Evolutionary conservation across 306 rosid genomes (phyloP).

Genomic region (Ochetophila trinervis): DNA sequence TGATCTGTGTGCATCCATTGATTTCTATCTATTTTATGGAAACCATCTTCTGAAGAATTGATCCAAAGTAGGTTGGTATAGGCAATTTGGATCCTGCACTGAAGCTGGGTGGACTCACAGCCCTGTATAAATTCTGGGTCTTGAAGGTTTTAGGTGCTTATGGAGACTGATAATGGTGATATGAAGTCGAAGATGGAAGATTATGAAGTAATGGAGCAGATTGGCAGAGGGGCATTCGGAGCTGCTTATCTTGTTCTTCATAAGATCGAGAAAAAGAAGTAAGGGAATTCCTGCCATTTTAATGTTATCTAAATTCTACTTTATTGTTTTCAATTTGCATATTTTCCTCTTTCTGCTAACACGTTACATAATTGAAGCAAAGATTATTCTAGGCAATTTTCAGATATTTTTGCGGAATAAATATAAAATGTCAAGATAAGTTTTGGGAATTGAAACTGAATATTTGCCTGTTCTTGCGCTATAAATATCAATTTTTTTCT

Average conservation of each 20-base stretch:
- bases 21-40: constrained; percentile 6
- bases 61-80: constrained; percentile 20
- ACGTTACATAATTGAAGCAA: constrained; percentile 18
- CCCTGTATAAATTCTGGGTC: constrained; percentile 36
- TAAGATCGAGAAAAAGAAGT: constrained; percentile 67
- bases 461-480: not conserved
- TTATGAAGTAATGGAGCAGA: constrained; percentile 72
- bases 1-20: constrained; percentile 1
- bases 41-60: constrained; percentile 21
- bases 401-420: not conserved
- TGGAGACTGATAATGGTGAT: constrained; percentile 60
- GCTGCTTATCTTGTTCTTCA: constrained; percentile 79
- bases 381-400: not conserved
- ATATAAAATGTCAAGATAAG: not conserved
- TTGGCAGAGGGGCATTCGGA: constrained; percentile 88
- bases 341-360: constrained; percentile 11
- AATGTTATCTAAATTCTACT: not conserved
- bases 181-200: constrained; percentile 63
- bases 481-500: not conserved
- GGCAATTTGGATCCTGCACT: constrained; percentile 37
- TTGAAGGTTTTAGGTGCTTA: constrained; percentile 36
- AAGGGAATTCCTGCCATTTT: constrained; percentile 11
- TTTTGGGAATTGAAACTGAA: not conserved
- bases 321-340: not conserved
- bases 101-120: constrained; percentile 13